Evolutionary conservation across 768 basidiomycete species (phyloP), one percentile per base, ranked within the genome.

Genomic region (Boletus fagicola): DNA sequence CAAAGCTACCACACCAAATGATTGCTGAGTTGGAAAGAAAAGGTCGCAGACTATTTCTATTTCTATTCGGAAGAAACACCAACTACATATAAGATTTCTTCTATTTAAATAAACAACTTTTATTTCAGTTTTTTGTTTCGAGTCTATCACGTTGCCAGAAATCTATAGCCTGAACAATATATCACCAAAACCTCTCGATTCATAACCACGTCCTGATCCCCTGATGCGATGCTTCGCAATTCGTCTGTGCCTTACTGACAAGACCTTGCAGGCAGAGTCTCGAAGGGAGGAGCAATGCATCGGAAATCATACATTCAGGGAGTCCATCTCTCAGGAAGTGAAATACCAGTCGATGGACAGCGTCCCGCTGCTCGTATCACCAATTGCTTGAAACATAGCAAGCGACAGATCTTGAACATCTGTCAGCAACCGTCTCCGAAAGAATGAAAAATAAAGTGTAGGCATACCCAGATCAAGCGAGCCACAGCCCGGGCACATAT

Each of bases 401-500:
- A n/a, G n/a, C n/a, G n/a, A n/a, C n/a, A n/a, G n/a, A n/a, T n/a
- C 87, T 89, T 65, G 8, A 30, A 42, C 26, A 26, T 26, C 26
- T 26, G 26, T 26, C 26, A 26, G 26, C 48, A 9, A 46, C 31
- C 12, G n/a, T 12, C 10, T 38, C 13, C 30, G 33, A 26, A 38
- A 50, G 28, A 48, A 22, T 40, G 7, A 4, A 6, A 39, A 48
- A 11, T 20, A 16, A n/a, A 28, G 28, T 22, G 13, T 30, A 68
- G 12, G 15, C 79, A 56, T 68, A 87, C 87, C 87, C 53, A 90
- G 70, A 65, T 83, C 80, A 50, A 67, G 60, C 2, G 70, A 57
- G 35, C 67, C 74, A 68, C 87, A 89, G 20, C 77, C 73, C 22
- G 72, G 70, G 72, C 88, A 90, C 65, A 78, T 77, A 70, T 26